Base-by-base conservation (phyloP, 2,329 filamentous ascomycete genomes). In the Aureobasidium leucospermi region DNA sequence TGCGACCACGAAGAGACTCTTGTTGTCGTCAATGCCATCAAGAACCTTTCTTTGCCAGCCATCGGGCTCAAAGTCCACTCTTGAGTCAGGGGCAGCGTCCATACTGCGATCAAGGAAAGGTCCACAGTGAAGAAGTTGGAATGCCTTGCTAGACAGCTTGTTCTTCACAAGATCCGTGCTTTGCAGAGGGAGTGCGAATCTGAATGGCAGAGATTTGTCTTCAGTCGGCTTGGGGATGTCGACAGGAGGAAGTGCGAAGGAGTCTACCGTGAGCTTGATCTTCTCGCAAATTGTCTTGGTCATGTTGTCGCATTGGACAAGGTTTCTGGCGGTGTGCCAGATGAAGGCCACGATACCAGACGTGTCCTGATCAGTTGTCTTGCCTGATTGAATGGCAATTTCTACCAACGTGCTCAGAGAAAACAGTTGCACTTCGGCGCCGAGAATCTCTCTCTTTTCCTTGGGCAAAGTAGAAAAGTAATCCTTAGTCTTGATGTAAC, bases 81-180 rank as follows among this genome's bases (percentile, higher is more conserved):
- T 81, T n/a, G 76, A 63, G 68, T 92, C 89, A 0, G 83, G 80
- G 11, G 76, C 76, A 0, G 87, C 85, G 66, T 88, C 85, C 66
- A 90, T 87, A 64, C 80, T 85, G n/a, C 88, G 79, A 65, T 91
- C 87, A 71, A 92, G 80, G 66, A 88, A 90, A 0, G 88, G 87
- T 0, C 87, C 88, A 51, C 83, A 87, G 67, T 88, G 76, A 8
- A 82, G 71, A 10, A 91, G 74, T 66, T 91, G 87, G 62, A 91
- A 89, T 16, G 86, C 79, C 8, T 76, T 74, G 15, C 78, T 72
- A 1, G 78, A 69, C 59, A 77, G 66, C 3, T 67, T 71, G 68
- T 65, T 63, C 53, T 66, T 56, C 49, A 70, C 46, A 10, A 62
- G 61, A 10, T 61, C 56, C 59, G 34, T 64, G 63, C 36, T 65